Base-by-base conservation (phyloP, 148 eudicot genomes). In the Selenicereus undatus region DNA sequence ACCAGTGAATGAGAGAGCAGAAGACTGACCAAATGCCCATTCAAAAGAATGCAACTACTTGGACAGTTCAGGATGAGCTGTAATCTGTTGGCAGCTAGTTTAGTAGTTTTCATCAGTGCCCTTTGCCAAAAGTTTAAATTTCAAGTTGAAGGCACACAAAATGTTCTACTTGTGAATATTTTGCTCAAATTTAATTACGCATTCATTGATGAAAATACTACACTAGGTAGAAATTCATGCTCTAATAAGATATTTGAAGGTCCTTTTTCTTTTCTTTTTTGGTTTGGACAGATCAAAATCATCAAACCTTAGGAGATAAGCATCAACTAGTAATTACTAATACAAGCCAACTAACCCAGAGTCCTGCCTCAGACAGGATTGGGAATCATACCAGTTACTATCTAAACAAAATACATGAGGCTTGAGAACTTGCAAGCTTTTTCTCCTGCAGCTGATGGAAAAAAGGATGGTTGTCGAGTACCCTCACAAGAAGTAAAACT, bases 341-440 rank as follows among this genome's bases (percentile, higher is more conserved):
- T 60, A 32, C 65, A 60, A 60, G 60, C 60, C 20, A 54, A 54
- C 17, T 45, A 54, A 54, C 20, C 60, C 60, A 54, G 60, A 54
- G 60, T 54, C 20, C 60, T 17, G 17, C 17, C 20, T 54, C 60
- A 14, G 17, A 17, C 60, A 54, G 60, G 60, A 54, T 12, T 4
- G 13, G 60, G 60, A 54, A 54, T 54, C 60, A 54, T 54, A 17
- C 60, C 50, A 45, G 50, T 45, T 45, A 45, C 50, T 45, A 45
- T 45, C 20, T 54, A 54, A 58, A 16, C 1, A 20, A 60, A 60
- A 60, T 60, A 60, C 24, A 60, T 22, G 26, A 22, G 65, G 65
- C 65, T 60, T 60, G 8, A 60, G 65, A 75, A 75, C 78, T 51
- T 75, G 51, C 66, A 75, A 75, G 78, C 65, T 52, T 75, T 52